Evolutionary conservation across 2,329 filamentous ascomycete genomes (phyloP), one percentile per base, ranked within the genome.

Genomic region (Nemania sp.): DNA sequence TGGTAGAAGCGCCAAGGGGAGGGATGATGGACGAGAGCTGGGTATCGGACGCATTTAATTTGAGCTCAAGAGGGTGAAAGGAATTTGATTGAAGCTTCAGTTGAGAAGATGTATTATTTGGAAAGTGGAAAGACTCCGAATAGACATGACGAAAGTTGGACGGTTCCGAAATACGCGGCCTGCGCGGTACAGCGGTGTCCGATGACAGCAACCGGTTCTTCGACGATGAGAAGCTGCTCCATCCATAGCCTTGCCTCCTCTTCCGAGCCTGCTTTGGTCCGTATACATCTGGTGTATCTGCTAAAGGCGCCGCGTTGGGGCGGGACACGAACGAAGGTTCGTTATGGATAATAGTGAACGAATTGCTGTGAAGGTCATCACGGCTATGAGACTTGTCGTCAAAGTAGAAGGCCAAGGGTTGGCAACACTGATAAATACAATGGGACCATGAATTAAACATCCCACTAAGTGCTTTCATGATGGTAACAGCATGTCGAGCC

Each of bases 81-180:
- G 74, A 74, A 6, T 65, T 57, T 5, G 69, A 71, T 5, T 68
- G 67, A 30, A 62, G 65, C 50, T 64, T 65, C 40, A 57, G 51
- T 61, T 68, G 61, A 47, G 61, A 52, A 55, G 57, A 50, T 53
- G 41, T 44, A 15, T 61, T 54, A 28, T 58, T 64, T 31, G 64
- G 68, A 49, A 65, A 67, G 31, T 61, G 62, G 41, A 68, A 66
- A 11, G 67, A 67, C 40, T 68, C 62, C 45, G 71, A 79, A 49
- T 79, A 71, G 43, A 86, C 61, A 70, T 86, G 83, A 41, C 78
- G 79, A 63, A 86, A 86, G 66, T 86, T 75, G 42, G 77, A 77
- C 3, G 83, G 83, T 17, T 74, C 74, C 36, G 82, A 84, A 63
- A 86, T 86, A 55, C 74, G 73, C 66, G 79, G 78, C 68, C 79